Evolutionary conservation across 2,329 filamentous ascomycete genomes (phyloP).

Genomic region (Arthrobotrys iridis): DNA sequence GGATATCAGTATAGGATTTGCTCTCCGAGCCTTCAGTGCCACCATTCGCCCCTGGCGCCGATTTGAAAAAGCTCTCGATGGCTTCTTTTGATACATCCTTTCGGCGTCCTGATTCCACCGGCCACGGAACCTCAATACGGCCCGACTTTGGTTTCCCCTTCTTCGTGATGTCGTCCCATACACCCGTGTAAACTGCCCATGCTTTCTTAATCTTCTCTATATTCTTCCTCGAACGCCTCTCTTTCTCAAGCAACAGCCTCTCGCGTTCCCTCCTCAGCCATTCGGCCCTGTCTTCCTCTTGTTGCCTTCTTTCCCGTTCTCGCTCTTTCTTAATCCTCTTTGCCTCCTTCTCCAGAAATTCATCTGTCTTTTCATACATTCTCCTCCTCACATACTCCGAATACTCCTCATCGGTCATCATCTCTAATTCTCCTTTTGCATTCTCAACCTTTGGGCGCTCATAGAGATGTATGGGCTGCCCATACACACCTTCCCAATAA

Average conservation of each 20-base stretch:
- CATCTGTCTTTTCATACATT: conserved; percentile 97
- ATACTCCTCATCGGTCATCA: conserved; percentile 94
- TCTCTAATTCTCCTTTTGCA: conserved; percentile 72
- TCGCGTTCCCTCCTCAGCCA: conserved; percentile 72
- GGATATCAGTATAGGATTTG: conserved; percentile 62
- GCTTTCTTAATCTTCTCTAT: conserved; percentile 65
- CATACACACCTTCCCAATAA: conserved; percentile 97
- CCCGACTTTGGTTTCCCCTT: conserved; percentile 60
- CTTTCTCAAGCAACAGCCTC: conserved; percentile 74
- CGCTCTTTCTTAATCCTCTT: conserved; percentile 69
- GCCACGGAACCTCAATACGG: conserved; percentile 73
- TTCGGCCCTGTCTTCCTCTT: conserved; percentile 63
- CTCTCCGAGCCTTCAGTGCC: conserved; percentile 53
- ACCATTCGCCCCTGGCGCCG: conserved; percentile 62
- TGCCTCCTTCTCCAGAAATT: conserved; percentile 81
- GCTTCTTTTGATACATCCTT: conserved; percentile 69
- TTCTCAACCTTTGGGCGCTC: conserved; percentile 65
- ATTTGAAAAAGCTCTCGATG: conserved; percentile 76
- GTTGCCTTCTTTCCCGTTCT: conserved; percentile 63
- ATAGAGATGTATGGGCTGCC: conserved; percentile 90
- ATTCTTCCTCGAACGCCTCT: conserved; percentile 68
- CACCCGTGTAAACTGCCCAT: conserved; percentile 73
- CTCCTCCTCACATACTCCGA: conserved; percentile 81
- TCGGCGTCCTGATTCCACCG: conserved; percentile 71
- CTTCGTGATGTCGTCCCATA: conserved; percentile 69